Evolutionary conservation across 169 alveolate species (phyloP).

Genomic region (Eimeria tenella): DNA sequence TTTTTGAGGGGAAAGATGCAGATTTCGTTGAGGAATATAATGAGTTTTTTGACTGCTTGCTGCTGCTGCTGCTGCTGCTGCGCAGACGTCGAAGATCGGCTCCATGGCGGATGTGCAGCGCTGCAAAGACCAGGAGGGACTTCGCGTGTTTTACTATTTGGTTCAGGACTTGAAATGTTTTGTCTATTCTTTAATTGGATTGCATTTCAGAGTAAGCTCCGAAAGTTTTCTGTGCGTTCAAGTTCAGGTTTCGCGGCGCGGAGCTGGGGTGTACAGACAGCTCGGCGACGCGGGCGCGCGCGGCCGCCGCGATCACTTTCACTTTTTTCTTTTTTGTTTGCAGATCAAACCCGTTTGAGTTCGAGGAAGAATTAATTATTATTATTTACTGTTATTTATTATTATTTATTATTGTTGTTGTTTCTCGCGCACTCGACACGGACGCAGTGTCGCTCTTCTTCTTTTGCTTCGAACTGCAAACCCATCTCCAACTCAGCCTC

Average conservation of each 20-base stretch:
- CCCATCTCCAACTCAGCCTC: not conserved
- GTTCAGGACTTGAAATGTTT: conserved; percentile 96
- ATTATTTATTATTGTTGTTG: not conserved
- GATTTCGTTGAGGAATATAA: not conserved
- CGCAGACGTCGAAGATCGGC: conserved; percentile 95
- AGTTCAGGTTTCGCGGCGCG: no score
- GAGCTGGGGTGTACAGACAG: no score
- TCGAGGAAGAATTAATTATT: no score
- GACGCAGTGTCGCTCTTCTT: not conserved
- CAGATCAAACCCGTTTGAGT: conserved; percentile 36
- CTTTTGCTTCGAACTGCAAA: not conserved
- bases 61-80: not conserved
- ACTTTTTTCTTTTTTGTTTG: not conserved
- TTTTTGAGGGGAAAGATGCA: no score
- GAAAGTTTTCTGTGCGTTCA: no score
- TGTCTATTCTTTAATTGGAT: conserved; percentile 94
- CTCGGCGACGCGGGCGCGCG: no score
- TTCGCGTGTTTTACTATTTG: conserved; percentile 94
- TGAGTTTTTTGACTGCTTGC: not conserved
- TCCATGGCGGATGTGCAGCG: conserved; percentile 94
- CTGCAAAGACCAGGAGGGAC: conserved; percentile 96
- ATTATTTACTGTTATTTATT: no score
- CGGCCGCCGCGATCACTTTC: no score
- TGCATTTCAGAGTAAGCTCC: conserved; percentile 94
- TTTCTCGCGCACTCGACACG: no score